These are phyloP conservation scores for Aspergillus heteromorphus DNA, from an alignment of 495 filamentous ascomycete species.

Conservation along the genomic window DNA sequence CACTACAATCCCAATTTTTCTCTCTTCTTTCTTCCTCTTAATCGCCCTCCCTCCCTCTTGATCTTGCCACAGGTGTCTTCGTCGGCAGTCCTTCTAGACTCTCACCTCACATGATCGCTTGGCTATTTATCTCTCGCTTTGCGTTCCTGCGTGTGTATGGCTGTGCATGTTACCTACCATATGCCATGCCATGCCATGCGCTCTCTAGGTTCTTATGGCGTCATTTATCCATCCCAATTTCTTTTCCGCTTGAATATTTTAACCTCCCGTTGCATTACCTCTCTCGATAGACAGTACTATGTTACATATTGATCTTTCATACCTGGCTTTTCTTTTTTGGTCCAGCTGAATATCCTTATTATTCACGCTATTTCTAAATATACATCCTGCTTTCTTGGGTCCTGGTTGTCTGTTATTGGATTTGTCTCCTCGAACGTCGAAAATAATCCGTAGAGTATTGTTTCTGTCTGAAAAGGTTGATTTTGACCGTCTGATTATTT, in stretches of 20 bases:
- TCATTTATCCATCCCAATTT: background rate
- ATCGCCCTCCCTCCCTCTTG: background rate
- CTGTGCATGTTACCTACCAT: background rate
- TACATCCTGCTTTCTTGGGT: no score
- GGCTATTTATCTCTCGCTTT: background rate
- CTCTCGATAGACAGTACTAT: constrained; percentile 18
- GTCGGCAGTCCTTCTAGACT: background rate
- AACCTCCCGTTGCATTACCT: background rate
- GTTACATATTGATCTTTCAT: background rate
- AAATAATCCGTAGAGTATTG: no score
- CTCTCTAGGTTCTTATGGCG: background rate
- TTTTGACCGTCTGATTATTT: no score
- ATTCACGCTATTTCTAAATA: background rate
- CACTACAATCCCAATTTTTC: background rate
- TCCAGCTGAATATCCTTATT: background rate
- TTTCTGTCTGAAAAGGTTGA: no score
- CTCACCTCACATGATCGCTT: background rate
- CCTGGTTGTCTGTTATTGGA: no score
- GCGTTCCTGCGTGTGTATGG: background rate
- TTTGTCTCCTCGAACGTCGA: no score
- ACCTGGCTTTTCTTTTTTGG: background rate
- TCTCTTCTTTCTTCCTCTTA: background rate
- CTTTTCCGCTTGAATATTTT: background rate
- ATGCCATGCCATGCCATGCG: background rate
- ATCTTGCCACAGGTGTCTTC: background rate